phyloP scores from a whole-genome alignment of 139 green algal species.

The Haematococcus sp. region DNA sequence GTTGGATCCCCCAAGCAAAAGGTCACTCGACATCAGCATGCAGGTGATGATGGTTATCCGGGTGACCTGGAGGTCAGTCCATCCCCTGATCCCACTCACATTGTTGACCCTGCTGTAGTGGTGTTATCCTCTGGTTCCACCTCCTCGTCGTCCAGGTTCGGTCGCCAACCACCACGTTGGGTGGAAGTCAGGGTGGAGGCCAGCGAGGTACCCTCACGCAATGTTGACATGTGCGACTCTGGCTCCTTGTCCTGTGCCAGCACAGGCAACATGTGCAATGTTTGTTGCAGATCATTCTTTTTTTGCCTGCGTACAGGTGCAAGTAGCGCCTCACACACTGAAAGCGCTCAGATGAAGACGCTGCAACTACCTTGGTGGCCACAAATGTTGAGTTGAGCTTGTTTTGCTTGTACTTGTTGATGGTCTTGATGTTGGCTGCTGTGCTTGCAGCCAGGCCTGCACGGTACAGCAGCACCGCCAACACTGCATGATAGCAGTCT shows the following conservation, averaged over 20 bases:
- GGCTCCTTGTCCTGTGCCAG: conserved; percentile 6
- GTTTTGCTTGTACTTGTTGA: neutral
- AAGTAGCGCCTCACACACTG: too few relatives aligned
- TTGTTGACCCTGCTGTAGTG: too few relatives aligned
- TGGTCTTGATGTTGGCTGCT: conserved; percentile 1
- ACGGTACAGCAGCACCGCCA: neutral
- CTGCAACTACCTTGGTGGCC: neutral
- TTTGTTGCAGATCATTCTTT: neutral
- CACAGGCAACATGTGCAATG: conserved; percentile 1
- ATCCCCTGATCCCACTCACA: too few relatives aligned
- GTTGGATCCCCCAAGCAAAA: neutral
- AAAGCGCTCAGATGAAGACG: too few relatives aligned
- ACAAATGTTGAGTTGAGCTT: neutral
- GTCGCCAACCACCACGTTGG: too few relatives aligned
- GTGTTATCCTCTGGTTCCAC: too few relatives aligned
- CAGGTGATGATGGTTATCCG: too few relatives aligned
- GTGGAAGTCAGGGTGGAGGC: too few relatives aligned
- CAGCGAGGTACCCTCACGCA: neutral
- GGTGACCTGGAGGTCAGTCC: too few relatives aligned
- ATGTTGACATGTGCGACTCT: neutral
- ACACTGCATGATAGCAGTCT: neutral
- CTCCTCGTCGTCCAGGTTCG: too few relatives aligned
- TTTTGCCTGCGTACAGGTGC: too few relatives aligned
- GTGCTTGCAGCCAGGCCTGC: conserved; percentile 4
- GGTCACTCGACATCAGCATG: too few relatives aligned